phyloP scores from a whole-genome alignment of 1,284 basidiomycete species.

The Tausonia pullulans region DNA sequence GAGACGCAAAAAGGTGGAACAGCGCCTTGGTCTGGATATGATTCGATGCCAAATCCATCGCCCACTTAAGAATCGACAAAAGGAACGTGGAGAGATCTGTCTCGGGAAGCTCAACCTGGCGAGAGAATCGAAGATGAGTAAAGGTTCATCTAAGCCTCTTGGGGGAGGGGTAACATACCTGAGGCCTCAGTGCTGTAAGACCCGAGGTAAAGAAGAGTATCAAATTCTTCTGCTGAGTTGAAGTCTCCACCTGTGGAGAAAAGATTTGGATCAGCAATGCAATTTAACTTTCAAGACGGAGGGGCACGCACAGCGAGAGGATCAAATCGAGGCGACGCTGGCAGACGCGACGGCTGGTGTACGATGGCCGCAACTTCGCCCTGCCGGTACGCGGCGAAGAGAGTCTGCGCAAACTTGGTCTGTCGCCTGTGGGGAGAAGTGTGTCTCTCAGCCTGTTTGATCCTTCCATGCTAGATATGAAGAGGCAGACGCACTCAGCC shows the following conservation, averaged over 20 bases:
- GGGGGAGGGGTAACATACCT: conserved; percentile 38
- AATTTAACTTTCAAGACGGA: too few relatives aligned
- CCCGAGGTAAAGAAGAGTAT: conserved; percentile 55
- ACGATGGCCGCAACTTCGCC: conserved; percentile 49
- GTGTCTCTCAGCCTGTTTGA: not conserved
- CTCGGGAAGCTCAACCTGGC: conserved; percentile 43
- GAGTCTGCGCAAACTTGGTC: conserved; percentile 42
- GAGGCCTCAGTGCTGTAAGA: conserved; percentile 50
- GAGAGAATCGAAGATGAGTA: not conserved
- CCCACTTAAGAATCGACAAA: conserved; percentile 48
- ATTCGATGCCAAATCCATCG: conserved; percentile 42
- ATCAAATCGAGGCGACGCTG: not conserved
- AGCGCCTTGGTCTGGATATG: conserved; percentile 47
- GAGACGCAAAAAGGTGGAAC: conserved; percentile 51
- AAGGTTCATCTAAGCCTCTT: too few relatives aligned
- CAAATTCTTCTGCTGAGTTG: conserved; percentile 47
- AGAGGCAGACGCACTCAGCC: conserved; percentile 45
- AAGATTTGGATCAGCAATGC: too few relatives aligned
- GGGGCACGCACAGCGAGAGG: not conserved
- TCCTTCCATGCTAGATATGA: not conserved
- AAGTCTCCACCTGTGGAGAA: not conserved
- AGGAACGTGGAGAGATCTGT: conserved; percentile 45
- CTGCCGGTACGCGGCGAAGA: conserved; percentile 51
- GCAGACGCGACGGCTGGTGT: conserved; percentile 27
- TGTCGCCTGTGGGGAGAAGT: conserved; percentile 44